Evolutionary conservation across 805 yeast species (phyloP).

Genomic region (Nadsonia fulvescens): DNA sequence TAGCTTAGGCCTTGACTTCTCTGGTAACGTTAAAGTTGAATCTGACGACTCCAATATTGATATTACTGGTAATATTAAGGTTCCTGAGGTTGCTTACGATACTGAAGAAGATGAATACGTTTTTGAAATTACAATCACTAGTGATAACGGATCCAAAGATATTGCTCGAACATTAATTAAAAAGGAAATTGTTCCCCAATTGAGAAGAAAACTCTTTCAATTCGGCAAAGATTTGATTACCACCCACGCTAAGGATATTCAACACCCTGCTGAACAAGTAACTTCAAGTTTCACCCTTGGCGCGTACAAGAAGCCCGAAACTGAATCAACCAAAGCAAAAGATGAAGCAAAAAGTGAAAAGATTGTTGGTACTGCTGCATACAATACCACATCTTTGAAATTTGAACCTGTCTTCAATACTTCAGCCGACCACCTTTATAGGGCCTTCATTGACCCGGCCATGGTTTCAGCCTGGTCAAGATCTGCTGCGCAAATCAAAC

Average conservation of each 20-base stretch:
- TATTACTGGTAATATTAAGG: slow-evolving; percentile 52
- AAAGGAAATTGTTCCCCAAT: slow-evolving; percentile 44
- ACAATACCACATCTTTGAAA: slow-evolving; percentile 66
- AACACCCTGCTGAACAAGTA: slow-evolving; percentile 53
- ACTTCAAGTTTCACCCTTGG: slow-evolving; percentile 36
- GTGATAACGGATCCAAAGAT: slow-evolving; percentile 27
- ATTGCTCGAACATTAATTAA: slow-evolving; percentile 35
- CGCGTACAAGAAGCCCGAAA: slow-evolving; percentile 21
- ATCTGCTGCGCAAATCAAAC: slow-evolving; percentile 40
- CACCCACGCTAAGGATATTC: slow-evolving; percentile 72
- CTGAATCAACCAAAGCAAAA: slow-evolving; percentile 8
- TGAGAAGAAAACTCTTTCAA: slow-evolving; percentile 37
- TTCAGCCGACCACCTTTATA: slow-evolving; percentile 68
- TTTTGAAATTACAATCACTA: slow-evolving; percentile 52
- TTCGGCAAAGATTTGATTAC: slow-evolving; percentile 68
- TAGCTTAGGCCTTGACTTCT: slow-evolving; percentile 40
- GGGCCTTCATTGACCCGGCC: slow-evolving; percentile 56
- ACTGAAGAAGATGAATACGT: slow-evolving; percentile 73
- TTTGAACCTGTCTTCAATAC: slow-evolving; percentile 71
- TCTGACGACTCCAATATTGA: slow-evolving; percentile 23
- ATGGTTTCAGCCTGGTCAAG: slow-evolving; percentile 87
- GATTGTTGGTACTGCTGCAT: slow-evolving; percentile 25
- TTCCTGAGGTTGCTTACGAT: slow-evolving; percentile 93
- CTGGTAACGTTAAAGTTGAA: slow-evolving; percentile 24
- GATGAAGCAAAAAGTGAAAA: slow-evolving; percentile 3